phyloP scores from a whole-genome alignment of 345 rosid genomes.

The Gossypium turneri region DNA sequence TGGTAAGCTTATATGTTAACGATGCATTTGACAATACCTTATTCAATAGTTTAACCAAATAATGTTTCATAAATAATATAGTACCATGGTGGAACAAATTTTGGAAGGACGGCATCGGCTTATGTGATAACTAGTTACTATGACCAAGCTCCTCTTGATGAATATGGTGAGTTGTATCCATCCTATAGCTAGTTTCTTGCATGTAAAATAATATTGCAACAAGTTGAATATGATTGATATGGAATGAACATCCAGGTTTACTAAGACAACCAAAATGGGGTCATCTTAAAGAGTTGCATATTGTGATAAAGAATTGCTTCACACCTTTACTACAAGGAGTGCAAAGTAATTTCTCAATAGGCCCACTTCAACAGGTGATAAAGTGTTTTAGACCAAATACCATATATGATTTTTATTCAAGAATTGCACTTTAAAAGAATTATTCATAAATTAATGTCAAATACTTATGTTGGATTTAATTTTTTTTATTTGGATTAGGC shows the following conservation, averaged over 20 bases:
- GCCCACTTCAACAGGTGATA: slow-evolving; percentile 53
- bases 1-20: slow-evolving; percentile 41
- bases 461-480: not conserved
- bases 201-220: not conserved
- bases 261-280: slow-evolving; percentile 83
- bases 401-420: too few species aligned
- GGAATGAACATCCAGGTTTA: slow-evolving; percentile 40
- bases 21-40: too few species aligned
- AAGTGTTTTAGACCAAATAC: not conserved
- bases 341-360: slow-evolving; percentile 47
- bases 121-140: slow-evolving; percentile 68
- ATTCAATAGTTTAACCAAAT: not conserved
- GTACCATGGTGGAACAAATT: slow-evolving; percentile 98
- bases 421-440: not conserved
- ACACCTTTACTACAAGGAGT: slow-evolving; percentile 53
- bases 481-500: slow-evolving; percentile 32
- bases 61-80: slow-evolving; percentile 3
- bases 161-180: slow-evolving; percentile 49
- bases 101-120: slow-evolving; percentile 74
- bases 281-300: slow-evolving; percentile 73
- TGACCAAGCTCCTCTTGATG: slow-evolving; percentile 89
- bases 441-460: not conserved
- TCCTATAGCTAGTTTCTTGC: not conserved
- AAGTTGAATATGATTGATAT: not conserved
- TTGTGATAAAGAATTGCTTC: slow-evolving; percentile 48